Base-by-base conservation (phyloP, 1,284 basidiomycete genomes). In the Peniophora sp. region DNA sequence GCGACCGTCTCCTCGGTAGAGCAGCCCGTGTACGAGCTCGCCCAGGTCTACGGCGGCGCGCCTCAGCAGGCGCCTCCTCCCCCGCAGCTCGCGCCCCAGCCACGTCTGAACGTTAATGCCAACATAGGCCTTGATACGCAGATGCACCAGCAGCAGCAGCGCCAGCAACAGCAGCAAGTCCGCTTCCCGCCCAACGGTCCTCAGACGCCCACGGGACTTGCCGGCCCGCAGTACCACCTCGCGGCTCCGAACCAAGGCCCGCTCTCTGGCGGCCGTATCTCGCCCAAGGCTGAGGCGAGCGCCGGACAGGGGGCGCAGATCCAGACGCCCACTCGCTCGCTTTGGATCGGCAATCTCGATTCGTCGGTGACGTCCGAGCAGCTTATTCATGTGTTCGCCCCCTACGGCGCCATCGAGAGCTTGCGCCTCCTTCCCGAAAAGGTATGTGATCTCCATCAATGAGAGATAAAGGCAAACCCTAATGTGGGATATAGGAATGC, bases 311-410 rank as follows among this genome's bases (percentile, higher is more conserved):
- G 8, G 15, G 76, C 80, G 3, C 88, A 90, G 63, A 78, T 85
- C 48, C 92, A 97, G 68, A 88, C 92, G 44, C 96, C 97, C 20
- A 96, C 93, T 12, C 83, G 96, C 49, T 95, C 92, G 42, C 75
- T 99, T 42, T 99, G 96, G 95, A 96, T 99, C 61, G 96, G 96
- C 46, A 97, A 97, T 65, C 76, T 99, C 45, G 93, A 98, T 66
- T 88, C 88, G 54, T 87, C 86, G 48, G 91, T 95, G 48, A 93
- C 93, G 0, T 93, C 91, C 60, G 92, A 96, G 65, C 92, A 97
- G 62, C 82, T 99, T 50, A 90, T 97, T 54, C 85, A 88, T 56
- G 91, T 96, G 15, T 99, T 99, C 68, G 88, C 92, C 17, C 90
- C 90, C 1, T 98, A 98, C 64, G 96, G 96, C 48, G 90, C 93